Base-by-base conservation (phyloP, 441 rosid species). In the Flueggea neowawraea region DNA sequence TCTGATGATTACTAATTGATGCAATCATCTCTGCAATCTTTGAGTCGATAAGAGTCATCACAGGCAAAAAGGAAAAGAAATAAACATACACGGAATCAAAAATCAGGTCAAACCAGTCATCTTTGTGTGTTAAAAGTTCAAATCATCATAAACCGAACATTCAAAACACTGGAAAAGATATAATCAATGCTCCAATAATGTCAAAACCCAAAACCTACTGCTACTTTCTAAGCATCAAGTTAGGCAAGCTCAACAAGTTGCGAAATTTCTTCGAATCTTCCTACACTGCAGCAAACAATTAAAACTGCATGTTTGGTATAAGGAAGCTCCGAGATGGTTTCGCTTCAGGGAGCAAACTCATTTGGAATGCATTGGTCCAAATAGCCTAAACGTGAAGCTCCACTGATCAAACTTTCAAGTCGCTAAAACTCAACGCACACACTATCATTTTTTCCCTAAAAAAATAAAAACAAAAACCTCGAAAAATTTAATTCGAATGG, bases 21-120 rank as follows among this genome's bases (percentile, higher is more conserved):
- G 71, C 69, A 55, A 68, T 62, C 79, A 77, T 70, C 51, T 53
- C 57, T 5, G 16, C 60, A 52, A 57, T 78, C 78, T 73, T 68
- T 72, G 80, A 73, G 78, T 81, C 79, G 80, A 76, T 75, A 73
- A 63, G 68, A 73, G 62, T 74, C 79, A 74, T 78, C 79, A 73
- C 28, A 51, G 78, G 78, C 76, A 28, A 65, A 5, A n/a, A 22
- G 12, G 3, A 43, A 48, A 61, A 3, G 17, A 32, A 12, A 59
- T 36, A 9, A 14, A 17, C 17, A 39, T 2, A 52, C 31, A 15
- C 12, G 6, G 12, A 54, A 8, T 54, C 33, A 31, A 22, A 6
- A 16, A 54, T 17, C 12, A 12, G 12, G 3, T 54, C 13, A 22
- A 17, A 22, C 28, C 28, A 22, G 2, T 22, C 28, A 22, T 22